phyloP scores from a whole-genome alignment of 495 filamentous ascomycete genomes.

The Hypoxylon fragiforme region DNA sequence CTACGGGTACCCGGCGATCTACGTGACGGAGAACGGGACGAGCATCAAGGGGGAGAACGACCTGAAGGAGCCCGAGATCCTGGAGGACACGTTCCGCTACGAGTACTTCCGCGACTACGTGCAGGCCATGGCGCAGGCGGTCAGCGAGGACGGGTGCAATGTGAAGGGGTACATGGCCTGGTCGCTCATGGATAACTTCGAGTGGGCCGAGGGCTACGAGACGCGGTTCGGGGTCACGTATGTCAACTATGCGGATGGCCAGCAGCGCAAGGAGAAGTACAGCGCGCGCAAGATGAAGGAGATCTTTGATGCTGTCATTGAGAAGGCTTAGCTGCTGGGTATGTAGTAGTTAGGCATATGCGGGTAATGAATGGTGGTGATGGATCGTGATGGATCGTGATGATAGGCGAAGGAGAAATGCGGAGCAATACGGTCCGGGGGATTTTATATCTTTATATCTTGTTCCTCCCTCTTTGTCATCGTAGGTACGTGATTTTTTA shows the following conservation, averaged over 20 bases:
- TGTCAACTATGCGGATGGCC: slow-evolving; percentile 73
- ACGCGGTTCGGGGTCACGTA: slow-evolving; percentile 80
- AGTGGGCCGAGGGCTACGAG: slow-evolving; percentile 79
- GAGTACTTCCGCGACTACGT: slow-evolving; percentile 77
- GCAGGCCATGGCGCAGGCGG: slow-evolving; percentile 68
- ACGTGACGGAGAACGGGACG: slow-evolving; percentile 83
- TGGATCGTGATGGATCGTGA: not conserved
- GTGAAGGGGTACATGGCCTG: slow-evolving; percentile 77
- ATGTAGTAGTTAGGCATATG: not conserved
- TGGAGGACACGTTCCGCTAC: slow-evolving; percentile 74
- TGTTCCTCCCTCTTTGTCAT: not conserved
- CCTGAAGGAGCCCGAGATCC: slow-evolving; percentile 64
- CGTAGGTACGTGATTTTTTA: not conserved
- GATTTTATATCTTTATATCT: not conserved
- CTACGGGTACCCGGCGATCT: slow-evolving; percentile 73
- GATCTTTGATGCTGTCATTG: slow-evolving; percentile 63
- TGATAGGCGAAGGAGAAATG: not conserved
- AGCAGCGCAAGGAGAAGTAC: slow-evolving; percentile 79
- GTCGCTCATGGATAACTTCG: slow-evolving; percentile 77
- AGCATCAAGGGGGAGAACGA: slow-evolving; percentile 79
- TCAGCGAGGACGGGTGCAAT: slow-evolving; percentile 67
- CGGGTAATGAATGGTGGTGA: not conserved
- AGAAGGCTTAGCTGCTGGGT: slow-evolving; percentile 54
- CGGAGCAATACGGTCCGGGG: not conserved
- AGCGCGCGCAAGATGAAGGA: slow-evolving; percentile 67